Base-by-base conservation (phyloP, 2,329 filamentous ascomycete species). In the Neofusicoccum sp. region DNA sequence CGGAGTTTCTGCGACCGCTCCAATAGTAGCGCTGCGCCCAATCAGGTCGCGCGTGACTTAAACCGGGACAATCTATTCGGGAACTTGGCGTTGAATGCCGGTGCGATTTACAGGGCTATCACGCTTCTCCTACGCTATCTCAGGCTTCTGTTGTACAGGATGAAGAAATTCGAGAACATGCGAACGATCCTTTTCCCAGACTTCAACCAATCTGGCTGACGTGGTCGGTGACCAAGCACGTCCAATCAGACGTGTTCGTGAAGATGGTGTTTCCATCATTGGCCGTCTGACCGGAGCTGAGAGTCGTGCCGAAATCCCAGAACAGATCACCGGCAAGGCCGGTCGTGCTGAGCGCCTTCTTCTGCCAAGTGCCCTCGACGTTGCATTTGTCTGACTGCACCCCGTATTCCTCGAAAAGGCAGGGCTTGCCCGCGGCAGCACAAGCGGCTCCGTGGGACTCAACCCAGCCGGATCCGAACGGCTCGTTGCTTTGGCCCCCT, bases 401-500 rank as follows among this genome's bases (percentile, higher is more conserved):
- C 8, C 76, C 76, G 56, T 78, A 79, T 64, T 79, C 76, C 61
- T 79, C 77, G 16, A 78, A 70, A 16, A 79, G 63, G 56, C 75
- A 72, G 2, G 77, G 76, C 65, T 80, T 81, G 37, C 74, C 74
- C n/a, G 74, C 66, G 31, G 71, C 63, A 58, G 68, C 63, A 45
- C 78, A 79, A 41, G 75, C 69, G 16, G 68, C 71, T 37, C 74
- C 80, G 66, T 85, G 83, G 7, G 79, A 72, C 9, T 71, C 69
- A 61, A 83, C 78, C 82, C 82, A 85, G 6, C 72, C 71, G 50
- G 76, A 78, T 11, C 81, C 83, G 74, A 78, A 74, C 9, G 59
- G 59, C 31, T 67, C 61, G 62, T 71, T 71, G 33, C 47, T 61
- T 3, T 68, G 66, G 31, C 69, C 66, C 71, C 65, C 76, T 73